These are phyloP conservation scores for Sphaerulina musiva DNA, from an alignment of 2,329 filamentous ascomycete genomes.

Conservation along the genomic window DNA sequence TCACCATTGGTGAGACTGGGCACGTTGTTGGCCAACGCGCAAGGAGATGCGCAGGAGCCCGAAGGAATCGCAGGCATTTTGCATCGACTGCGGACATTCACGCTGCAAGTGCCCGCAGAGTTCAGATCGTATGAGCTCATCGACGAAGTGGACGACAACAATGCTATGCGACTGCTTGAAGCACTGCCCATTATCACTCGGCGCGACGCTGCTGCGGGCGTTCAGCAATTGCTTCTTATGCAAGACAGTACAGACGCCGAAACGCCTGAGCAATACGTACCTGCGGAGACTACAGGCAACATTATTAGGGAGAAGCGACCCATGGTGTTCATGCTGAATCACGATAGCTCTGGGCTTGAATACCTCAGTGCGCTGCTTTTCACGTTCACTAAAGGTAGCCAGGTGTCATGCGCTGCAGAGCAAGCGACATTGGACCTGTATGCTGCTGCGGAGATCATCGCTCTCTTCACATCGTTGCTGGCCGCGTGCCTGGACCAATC, in stretches of 20 bases:
- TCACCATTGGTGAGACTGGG: constrained; percentile 58
- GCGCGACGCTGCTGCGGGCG: constrained; percentile 2
- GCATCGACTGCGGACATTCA: constrained; percentile 64
- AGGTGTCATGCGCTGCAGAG: constrained; percentile 17
- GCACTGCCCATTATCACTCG: constrained; percentile 57
- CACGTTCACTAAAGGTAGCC: constrained; percentile 53
- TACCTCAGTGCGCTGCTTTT: constrained; percentile 72
- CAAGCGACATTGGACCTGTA: constrained; percentile 45
- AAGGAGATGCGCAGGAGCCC: constrained; percentile 5
- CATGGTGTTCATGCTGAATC: constrained; percentile 66
- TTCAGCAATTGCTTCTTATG: constrained; percentile 2
- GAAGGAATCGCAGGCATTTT: constrained; percentile 41
- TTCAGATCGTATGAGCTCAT: constrained; percentile 72
- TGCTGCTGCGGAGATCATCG: constrained; percentile 66
- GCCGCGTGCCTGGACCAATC: constrained; percentile 30
- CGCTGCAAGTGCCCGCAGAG: constrained; percentile 63
- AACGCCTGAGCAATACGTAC: constrained; percentile 4
- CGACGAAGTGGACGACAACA: constrained; percentile 79
- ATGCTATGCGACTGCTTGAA: constrained; percentile 62
- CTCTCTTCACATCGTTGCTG: constrained; percentile 65
- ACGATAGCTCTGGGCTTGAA: constrained; percentile 70
- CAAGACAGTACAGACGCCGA: constrained; percentile 7
- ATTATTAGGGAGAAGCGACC: constrained; percentile 74
- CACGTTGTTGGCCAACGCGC: constrained; percentile 20
- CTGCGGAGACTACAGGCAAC: constrained; percentile 58